Base-by-base conservation (phyloP, 495 filamentous ascomycete species). In the Tuber indicum region DNA sequence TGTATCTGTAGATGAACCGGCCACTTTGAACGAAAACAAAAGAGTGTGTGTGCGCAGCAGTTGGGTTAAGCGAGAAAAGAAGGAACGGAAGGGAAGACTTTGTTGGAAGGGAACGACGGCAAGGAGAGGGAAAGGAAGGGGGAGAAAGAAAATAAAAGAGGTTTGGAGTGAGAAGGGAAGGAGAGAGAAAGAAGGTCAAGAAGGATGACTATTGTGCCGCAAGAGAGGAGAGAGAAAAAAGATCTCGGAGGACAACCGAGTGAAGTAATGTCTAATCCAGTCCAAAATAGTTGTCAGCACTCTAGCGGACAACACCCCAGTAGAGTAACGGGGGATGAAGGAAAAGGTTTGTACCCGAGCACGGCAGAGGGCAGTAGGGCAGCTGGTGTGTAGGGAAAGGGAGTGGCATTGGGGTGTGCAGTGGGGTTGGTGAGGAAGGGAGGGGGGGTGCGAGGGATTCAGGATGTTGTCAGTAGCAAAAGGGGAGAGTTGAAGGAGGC, bases 41-140 rank as follows among this genome's bases (percentile, higher is more conserved):
- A 36, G 58, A 66, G 14, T 66, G 58, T 66, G 52, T 62, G 26
- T 66, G 58, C 58, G 26, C 58, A 66, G 58, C 58, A 66, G 58
- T 66, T 36, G 5, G 58, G 58, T 17, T 17, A 66, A 66, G 58
- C 58, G 58, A 66, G 58, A 66, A 66, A 66, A 26, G 26, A 66
- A 66, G 14, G 58, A 66, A 19, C 12, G 26, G 49, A 41, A 79
- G 42, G 45, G 44, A 72, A 80, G 71, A 72, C 41, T 71, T 44
- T 72, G 71, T 76, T n/a, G 39, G 32, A 74, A 80, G 44, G 26
- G 72, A 79, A 73, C 8, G 78, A 80, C 23, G 26, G 73, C 74
- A 80, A 73, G 72, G 71, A 79, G 75, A 72, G 77, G 72, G 73
- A 74, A 70, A 71, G 76, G 49, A 75, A 70, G 44, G 76, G 71